Evolutionary conservation across 148 eudicot genomes (phyloP).

Genomic region (Vaccinium corymbosum): DNA sequence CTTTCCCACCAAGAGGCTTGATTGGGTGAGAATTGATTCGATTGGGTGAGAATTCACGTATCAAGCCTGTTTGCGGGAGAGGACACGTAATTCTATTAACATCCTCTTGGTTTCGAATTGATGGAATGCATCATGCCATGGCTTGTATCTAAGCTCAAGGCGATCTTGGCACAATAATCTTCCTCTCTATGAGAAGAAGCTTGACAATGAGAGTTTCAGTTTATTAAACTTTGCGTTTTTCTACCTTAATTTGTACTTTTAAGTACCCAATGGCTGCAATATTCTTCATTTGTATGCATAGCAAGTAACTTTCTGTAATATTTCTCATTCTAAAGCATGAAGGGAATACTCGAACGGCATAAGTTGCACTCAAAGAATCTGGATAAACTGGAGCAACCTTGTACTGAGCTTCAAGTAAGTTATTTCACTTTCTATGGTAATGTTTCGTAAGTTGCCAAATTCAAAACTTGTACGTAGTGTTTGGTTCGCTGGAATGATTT

Average conservation of each 20-base stretch:
- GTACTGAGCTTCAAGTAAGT: constrained; percentile 68
- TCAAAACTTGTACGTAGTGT: not conserved
- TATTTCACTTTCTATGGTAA: not conserved
- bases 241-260: not conserved
- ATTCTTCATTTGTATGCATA: not conserved
- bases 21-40: not conserved
- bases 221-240: not conserved
- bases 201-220: not conserved
- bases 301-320: not conserved
- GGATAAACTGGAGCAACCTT: constrained; percentile 67
- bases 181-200: not conserved
- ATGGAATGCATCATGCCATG: not conserved
- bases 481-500: not conserved
- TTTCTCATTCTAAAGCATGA: constrained; percentile 47
- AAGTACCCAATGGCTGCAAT: not conserved
- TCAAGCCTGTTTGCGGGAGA: not conserved
- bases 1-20: not conserved
- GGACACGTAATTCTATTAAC: not conserved
- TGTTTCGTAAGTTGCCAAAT: not conserved
- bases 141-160: not conserved
- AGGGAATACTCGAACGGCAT: constrained; percentile 64
- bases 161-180: not conserved
- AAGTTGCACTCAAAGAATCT: constrained; percentile 73
- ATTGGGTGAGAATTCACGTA: not conserved
- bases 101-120: not conserved